Percentiles rank a stretch among this genome's conserved stretches.
Conservation (phyloP, 495 filamentous ascomycete species). For the Penicillium paxilli region DNA sequence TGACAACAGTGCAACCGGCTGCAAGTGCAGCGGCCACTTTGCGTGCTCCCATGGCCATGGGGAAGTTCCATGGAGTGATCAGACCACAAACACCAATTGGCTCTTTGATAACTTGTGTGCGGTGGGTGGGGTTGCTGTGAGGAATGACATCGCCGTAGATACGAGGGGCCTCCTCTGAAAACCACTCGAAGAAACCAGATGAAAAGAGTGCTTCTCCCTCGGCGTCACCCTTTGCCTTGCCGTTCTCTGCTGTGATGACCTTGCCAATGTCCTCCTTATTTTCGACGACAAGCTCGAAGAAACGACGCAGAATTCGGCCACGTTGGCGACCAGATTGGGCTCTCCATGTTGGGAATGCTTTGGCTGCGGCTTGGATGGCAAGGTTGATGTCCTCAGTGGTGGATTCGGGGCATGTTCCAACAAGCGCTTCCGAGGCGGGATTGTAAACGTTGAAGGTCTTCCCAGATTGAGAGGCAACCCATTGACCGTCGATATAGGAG, state of each 20-base stretch:
- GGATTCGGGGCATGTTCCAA: conserved; percentile 73
- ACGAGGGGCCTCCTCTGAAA: conserved; percentile 72
- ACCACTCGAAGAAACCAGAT: conserved; percentile 82
- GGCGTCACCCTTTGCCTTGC: conserved; percentile 72
- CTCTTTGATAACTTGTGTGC: conserved; percentile 29
- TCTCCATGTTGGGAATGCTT: conserved; percentile 67
- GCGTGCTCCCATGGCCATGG: conserved; percentile 80
- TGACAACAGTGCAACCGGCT: conserved; percentile 51
- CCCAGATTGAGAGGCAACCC: conserved; percentile 62
- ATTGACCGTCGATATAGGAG: conserved; percentile 74
- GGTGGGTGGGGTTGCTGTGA: conserved; percentile 19
- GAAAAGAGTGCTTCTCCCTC: conserved; percentile 73
- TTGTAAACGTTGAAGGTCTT: conserved; percentile 74
- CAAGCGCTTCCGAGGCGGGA: conserved; percentile 65
- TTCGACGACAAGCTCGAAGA: conserved; percentile 63
- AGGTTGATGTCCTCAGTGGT: conserved; percentile 33
- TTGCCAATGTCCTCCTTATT: conserved; percentile 68
- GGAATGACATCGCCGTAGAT: conserved; percentile 73
- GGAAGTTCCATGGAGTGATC: conserved; percentile 72
- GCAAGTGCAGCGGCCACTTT: conserved; percentile 66
- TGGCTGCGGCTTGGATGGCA: conserved; percentile 66
- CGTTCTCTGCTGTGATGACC: conserved; percentile 68
- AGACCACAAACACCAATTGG: conserved; percentile 38
- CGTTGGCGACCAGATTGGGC: conserved; percentile 68
- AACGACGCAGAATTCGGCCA: conserved; percentile 43